phyloP scores from a whole-genome alignment of 306 rosid species.

The Elaeagnus macrophylla region DNA sequence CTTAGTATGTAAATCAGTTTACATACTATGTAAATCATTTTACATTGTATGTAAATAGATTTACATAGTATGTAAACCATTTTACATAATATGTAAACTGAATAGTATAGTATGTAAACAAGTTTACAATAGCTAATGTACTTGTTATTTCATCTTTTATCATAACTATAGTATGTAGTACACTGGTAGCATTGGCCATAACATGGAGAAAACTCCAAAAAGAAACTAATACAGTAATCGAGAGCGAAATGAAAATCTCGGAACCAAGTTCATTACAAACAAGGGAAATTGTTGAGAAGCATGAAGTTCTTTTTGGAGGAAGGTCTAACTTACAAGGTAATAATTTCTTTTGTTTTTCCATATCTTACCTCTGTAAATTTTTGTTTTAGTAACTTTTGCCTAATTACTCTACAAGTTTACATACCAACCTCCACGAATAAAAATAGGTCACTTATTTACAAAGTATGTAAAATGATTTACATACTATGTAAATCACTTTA shows the following conservation, averaged over 20 bases:
- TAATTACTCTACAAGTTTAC: no score
- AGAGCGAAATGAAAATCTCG: conserved; percentile 26
- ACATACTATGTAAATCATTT: no score
- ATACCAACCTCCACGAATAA: no score
- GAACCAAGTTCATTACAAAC: conserved; percentile 38
- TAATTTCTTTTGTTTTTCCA: background rate
- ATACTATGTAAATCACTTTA: no score
- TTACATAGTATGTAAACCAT: no score
- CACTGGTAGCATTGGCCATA: conserved; percentile 34
- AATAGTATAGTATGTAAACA: no score
- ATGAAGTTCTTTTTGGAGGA: conserved; percentile 63
- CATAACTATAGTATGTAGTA: conserved; percentile 37
- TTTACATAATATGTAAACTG: no score
- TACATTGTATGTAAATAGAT: no score
- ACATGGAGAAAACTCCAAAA: conserved; percentile 59
- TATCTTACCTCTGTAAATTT: background rate
- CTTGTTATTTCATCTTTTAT: conserved; percentile 49
- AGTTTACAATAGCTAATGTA: conserved; percentile 48
- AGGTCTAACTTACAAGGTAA: conserved; percentile 73
- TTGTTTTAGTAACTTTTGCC: background rate
- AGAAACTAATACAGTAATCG: conserved; percentile 26
- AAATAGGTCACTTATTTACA: no score
- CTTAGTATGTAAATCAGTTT: no score
- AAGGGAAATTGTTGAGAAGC: conserved; percentile 45
- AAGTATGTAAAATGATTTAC: no score